Conservation (phyloP, 2,329 filamentous ascomycete species). For the Curvularia sp. region DNA sequence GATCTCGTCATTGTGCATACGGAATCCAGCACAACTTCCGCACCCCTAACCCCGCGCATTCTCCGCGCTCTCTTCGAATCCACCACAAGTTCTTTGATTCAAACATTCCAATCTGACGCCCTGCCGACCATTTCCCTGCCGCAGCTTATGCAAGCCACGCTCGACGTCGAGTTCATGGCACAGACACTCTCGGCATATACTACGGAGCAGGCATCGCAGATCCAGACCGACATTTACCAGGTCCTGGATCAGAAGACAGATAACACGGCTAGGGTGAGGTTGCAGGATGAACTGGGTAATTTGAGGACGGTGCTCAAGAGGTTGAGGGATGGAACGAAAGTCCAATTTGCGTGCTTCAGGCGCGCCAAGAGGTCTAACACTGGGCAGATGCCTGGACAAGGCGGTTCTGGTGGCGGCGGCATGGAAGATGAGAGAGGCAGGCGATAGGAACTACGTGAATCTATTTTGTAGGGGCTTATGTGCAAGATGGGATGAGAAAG, state of each 20-base stretch:
- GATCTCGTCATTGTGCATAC: slow-evolving; percentile 89
- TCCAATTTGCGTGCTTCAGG: slow-evolving; percentile 49
- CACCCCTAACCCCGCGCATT: slow-evolving; percentile 78
- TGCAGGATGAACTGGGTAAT: slow-evolving; percentile 88
- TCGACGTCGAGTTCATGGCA: slow-evolving; percentile 95
- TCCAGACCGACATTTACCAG: slow-evolving; percentile 90
- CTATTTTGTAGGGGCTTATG: background rate
- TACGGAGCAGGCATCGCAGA: slow-evolving; percentile 78
- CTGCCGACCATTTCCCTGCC: slow-evolving; percentile 73
- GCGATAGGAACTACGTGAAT: background rate
- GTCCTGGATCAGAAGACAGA: slow-evolving; percentile 89
- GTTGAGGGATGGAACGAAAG: slow-evolving; percentile 47
- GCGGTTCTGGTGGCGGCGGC: slow-evolving; percentile 1
- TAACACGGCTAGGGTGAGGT: slow-evolving; percentile 76
- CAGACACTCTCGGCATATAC: slow-evolving; percentile 92
- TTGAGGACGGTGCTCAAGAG: slow-evolving; percentile 87
- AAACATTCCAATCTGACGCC: slow-evolving; percentile 67
- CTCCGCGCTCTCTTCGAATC: slow-evolving; percentile 87
- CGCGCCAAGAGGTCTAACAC: slow-evolving; percentile 31
- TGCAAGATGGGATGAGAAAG: background rate
- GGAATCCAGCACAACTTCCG: slow-evolving; percentile 65
- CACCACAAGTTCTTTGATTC: slow-evolving; percentile 78
- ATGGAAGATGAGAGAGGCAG: slow-evolving; percentile 16
- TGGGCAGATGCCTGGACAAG: background rate
- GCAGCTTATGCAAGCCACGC: slow-evolving; percentile 92